These are phyloP conservation scores for Colletotrichum tanaceti DNA, from an alignment of 2,329 filamentous ascomycete genomes.

Conservation along the genomic window DNA sequence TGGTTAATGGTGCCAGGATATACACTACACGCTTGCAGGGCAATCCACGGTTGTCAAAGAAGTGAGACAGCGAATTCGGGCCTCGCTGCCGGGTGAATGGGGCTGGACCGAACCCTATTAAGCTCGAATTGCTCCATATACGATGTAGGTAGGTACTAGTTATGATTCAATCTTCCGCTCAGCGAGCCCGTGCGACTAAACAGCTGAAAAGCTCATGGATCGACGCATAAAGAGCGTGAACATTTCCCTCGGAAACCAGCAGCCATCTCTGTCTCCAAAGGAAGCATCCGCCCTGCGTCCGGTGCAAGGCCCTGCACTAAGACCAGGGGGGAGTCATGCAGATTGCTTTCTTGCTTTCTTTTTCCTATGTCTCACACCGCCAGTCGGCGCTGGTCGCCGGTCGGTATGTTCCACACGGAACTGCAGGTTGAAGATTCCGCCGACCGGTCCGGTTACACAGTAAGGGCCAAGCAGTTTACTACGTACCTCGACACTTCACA, in stretches of 20 bases:
- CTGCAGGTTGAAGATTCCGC: slow-evolving; percentile 12
- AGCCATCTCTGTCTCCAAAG: background rate
- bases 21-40: slow-evolving; percentile 20
- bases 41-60: slow-evolving; percentile 23
- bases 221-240: slow-evolving; percentile 6
- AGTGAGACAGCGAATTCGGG: slow-evolving; percentile 18
- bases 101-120: slow-evolving; percentile 21
- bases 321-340: slow-evolving; percentile 27
- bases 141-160: too few relatives aligned
- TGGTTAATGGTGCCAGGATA: background rate
- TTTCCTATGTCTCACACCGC: slow-evolving; percentile 34
- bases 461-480: background rate
- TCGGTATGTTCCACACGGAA: slow-evolving; percentile 28
- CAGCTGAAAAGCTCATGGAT: background rate
- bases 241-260: slow-evolving; percentile 24
- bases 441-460: slow-evolving; percentile 11
- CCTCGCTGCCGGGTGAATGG: background rate
- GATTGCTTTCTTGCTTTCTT: slow-evolving; percentile 4
- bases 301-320: slow-evolving; percentile 9
- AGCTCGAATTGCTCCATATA: background rate
- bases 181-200: slow-evolving; percentile 7
- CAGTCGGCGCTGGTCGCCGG: slow-evolving; percentile 29
- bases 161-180: slow-evolving; percentile 13
- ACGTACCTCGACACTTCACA: background rate
- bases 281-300: slow-evolving; percentile 11